These are phyloP conservation scores for Chenopodium album DNA, from an alignment of 148 eudicot genomes.

Conservation along the genomic window DNA sequence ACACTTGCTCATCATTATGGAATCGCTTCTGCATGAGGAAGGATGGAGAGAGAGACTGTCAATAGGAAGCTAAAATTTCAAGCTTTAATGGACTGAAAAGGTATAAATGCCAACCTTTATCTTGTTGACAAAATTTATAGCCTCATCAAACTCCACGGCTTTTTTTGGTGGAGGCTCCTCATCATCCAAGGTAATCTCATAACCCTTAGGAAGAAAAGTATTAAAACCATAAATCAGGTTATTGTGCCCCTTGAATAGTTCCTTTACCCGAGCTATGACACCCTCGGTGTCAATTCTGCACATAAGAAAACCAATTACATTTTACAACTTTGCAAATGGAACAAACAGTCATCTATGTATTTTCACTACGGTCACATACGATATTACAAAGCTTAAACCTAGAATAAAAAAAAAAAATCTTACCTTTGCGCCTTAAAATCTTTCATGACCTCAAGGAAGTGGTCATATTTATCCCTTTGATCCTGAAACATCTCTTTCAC, in stretches of 20 bases:
- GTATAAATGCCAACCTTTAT: constrained; percentile 60
- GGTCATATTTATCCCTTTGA: constrained; percentile 86
- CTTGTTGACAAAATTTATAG: constrained; percentile 95
- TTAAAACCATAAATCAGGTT: constrained; percentile 86
- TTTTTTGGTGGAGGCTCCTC: constrained; percentile 77
- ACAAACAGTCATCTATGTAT: neutral
- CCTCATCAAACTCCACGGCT: constrained; percentile 93
- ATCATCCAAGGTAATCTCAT: constrained; percentile 77
- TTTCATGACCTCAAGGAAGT: constrained; percentile 98
- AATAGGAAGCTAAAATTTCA: neutral
- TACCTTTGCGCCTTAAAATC: constrained; percentile 95
- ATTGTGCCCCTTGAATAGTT: constrained; percentile 90
- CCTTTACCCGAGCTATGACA: constrained; percentile 89
- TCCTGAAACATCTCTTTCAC: constrained; percentile 94
- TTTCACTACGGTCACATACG: neutral
- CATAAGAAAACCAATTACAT: constrained; percentile 7
- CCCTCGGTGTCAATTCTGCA: constrained; percentile 91
- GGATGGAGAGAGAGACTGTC: neutral
- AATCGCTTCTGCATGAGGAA: constrained; percentile 65
- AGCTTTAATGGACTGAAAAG: neutral
- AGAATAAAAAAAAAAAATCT: constrained; percentile 14
- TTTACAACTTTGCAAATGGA: constrained; percentile 1
- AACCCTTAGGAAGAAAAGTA: constrained; percentile 97
- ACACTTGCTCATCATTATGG: constrained; percentile 85
- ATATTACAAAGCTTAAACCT: neutral